Evolutionary conservation across 2,329 filamentous ascomycete genomes (phyloP), one percentile per base, ranked within the genome.

Genomic region (Alternaria brassicae): DNA sequence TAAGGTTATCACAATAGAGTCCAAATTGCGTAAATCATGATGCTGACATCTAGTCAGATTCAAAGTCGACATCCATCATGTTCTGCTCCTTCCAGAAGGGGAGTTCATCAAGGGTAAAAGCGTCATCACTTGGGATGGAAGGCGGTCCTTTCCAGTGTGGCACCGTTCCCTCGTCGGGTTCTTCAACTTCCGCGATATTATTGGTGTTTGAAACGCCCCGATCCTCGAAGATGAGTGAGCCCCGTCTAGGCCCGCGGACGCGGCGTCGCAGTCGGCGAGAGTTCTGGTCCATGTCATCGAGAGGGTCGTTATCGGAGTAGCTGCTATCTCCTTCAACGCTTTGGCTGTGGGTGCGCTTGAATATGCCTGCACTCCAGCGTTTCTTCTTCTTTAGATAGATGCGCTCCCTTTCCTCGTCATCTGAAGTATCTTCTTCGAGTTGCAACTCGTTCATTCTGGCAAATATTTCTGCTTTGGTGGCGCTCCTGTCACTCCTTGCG

Each of bases 321-420:
- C 78, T 80, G 53, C 77, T 77, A 50, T 81, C 79, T 51, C 78
- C 79, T 64, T 79, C 79, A 27, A 81, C 71, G 54, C 78, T 82
- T 68, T 81, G 76, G 61, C 78, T 81, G 68, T 82, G 77, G 44
- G 72, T 80, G 42, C 81, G 77, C 66, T 83, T 83, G 71, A 78
- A 81, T 41, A 76, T 70, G 8, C 79, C 76, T 21, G 73, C 70
- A 45, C 79, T 80, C 74, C 78, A 80, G 39, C 77, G 71, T 60
- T 80, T 78, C 63, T 79, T 80, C 61, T 78, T 79, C 37, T 67
- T 69, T 55, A 63, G 57, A 45, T 76, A 74, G 37, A 66, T 71
- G 21, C 70, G 62, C 56, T 42, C 59, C 28, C 56, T 55, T 56
- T 72, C 66, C 45, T 76, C 73, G 45, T 78, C 71, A 44, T 75